Conservation (phyloP, 306 rosid genomes). For the Trifolium pratense region DNA sequence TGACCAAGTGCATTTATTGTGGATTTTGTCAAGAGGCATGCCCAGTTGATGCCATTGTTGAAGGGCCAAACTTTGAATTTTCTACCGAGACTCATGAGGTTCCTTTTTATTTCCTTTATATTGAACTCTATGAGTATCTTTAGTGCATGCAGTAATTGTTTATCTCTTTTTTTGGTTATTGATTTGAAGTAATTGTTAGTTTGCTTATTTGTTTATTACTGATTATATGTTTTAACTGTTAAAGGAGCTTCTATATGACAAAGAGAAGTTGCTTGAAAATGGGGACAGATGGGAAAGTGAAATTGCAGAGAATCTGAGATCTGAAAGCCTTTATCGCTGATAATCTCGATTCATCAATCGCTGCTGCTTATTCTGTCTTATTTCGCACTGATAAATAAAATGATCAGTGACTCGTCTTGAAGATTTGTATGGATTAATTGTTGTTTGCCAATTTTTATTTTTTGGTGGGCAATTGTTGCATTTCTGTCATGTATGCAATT, state of each 20-base stretch:
- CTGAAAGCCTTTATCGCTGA: slow-evolving; percentile 98
- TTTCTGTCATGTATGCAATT: slow-evolving; percentile 11
- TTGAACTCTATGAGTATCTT: slow-evolving; percentile 3
- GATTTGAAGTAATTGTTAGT: slow-evolving; percentile 13
- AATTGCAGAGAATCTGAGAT: slow-evolving; percentile 96
- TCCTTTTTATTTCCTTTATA: slow-evolving; percentile 27
- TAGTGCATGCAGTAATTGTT: background rate
- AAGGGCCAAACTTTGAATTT: slow-evolving; percentile 97
- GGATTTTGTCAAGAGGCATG: slow-evolving; percentile 99
- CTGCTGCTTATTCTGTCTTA: slow-evolving; percentile 33
- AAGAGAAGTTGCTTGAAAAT: slow-evolving; percentile 95
- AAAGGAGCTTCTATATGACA: slow-evolving; percentile 98
- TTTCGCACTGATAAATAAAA: slow-evolving; percentile 46
- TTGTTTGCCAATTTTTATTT: slow-evolving; percentile 9
- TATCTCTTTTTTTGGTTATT: slow-evolving; percentile 2
- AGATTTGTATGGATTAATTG: slow-evolving; percentile 34
- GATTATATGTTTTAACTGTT: slow-evolving; percentile 27
- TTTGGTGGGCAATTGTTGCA: slow-evolving; percentile 10
- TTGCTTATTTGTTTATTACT: background rate
- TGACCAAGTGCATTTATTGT: slow-evolving; percentile 99
- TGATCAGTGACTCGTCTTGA: slow-evolving; percentile 43
- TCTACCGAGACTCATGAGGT: slow-evolving; percentile 99
- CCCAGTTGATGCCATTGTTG: slow-evolving; percentile 99
- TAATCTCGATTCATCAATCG: slow-evolving; percentile 19
- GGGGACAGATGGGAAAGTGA: slow-evolving; percentile 99